Evolutionary conservation across 2,329 filamentous ascomycete species (phyloP).

Genomic region (Orbilia blumenaviensis): DNA sequence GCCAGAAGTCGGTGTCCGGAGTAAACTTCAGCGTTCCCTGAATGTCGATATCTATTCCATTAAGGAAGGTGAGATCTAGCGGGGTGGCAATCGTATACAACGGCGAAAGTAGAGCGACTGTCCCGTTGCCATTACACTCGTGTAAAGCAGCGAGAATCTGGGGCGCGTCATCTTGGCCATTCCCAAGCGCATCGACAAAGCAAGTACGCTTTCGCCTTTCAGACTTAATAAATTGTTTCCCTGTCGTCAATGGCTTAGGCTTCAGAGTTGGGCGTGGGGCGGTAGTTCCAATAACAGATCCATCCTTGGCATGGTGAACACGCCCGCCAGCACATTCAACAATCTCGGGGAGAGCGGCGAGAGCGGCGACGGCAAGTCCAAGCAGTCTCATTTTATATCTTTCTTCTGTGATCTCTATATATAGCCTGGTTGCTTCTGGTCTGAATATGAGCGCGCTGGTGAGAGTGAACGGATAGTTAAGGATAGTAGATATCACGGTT

Average conservation of each 20-base stretch:
- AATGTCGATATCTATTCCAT: slow-evolving; percentile 71
- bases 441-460: slow-evolving; percentile 8
- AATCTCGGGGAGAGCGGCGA: slow-evolving; percentile 30
- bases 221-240: slow-evolving; percentile 46
- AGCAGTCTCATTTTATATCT: slow-evolving; percentile 33
- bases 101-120: slow-evolving; percentile 68
- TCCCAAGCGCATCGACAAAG: slow-evolving; percentile 45
- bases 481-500: neutral
- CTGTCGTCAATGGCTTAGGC: slow-evolving; percentile 39
- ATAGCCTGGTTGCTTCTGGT: too few species aligned
- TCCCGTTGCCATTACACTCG: slow-evolving; percentile 71
- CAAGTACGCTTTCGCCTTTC: slow-evolving; percentile 39
- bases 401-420: slow-evolving; percentile 15
- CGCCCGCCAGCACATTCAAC: slow-evolving; percentile 37
- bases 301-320: slow-evolving; percentile 45
- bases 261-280: slow-evolving; percentile 35
- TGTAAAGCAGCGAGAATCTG: slow-evolving; percentile 68
- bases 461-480: neutral
- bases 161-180: slow-evolving; percentile 63
- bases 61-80: slow-evolving; percentile 72
- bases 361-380: slow-evolving; percentile 25
- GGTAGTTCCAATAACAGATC: slow-evolving; percentile 40
- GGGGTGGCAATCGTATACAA: slow-evolving; percentile 72
- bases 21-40: slow-evolving; percentile 64
- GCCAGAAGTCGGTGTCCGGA: slow-evolving; percentile 75